phyloP scores from a whole-genome alignment of 305 asterid species.

The Rubia peregrina region DNA sequence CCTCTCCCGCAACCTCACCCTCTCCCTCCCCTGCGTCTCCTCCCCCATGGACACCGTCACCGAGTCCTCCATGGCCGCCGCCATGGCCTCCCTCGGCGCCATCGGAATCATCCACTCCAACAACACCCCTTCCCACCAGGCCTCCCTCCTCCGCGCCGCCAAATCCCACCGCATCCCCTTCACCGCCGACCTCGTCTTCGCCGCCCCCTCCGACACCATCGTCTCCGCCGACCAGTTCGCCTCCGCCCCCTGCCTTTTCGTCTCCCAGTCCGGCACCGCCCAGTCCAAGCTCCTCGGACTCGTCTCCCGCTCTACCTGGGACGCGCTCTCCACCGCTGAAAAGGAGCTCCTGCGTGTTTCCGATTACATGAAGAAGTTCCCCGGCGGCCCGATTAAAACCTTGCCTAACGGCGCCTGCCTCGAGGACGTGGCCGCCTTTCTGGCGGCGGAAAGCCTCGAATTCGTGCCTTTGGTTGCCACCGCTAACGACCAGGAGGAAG shows the following conservation, averaged over 20 bases:
- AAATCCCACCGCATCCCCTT: constrained; percentile 73
- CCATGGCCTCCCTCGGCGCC: constrained; percentile 87
- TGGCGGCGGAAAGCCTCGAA: constrained; percentile 45
- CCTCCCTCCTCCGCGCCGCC: constrained; percentile 45
- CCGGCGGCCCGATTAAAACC: constrained; percentile 23
- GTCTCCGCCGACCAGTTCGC: constrained; percentile 42
- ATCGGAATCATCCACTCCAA: constrained; percentile 77
- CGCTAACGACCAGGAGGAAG: constrained; percentile 18
- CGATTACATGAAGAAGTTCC: constrained; percentile 45
- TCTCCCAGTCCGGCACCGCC: constrained; percentile 45
- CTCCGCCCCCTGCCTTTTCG: constrained; percentile 57
- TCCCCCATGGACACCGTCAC: constrained; percentile 98
- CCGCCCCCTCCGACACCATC: constrained; percentile 48
- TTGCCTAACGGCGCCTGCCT: constrained; percentile 54
- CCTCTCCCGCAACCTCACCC: constrained; percentile 56
- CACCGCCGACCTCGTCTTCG: constrained; percentile 38
- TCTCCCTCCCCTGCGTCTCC: constrained; percentile 76
- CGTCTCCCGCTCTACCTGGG: constrained; percentile 62
- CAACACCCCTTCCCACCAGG: constrained; percentile 44
- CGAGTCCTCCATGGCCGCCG: constrained; percentile 81
- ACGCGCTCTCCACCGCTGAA: constrained; percentile 26
- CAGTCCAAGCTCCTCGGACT: constrained; percentile 47
- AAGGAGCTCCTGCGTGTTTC: constrained; percentile 5
- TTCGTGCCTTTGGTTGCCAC: constrained; percentile 49
- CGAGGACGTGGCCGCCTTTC: constrained; percentile 70